phyloP scores from a whole-genome alignment of 768 basidiomycete genomes.

The Lanmaoa rubissima region DNA sequence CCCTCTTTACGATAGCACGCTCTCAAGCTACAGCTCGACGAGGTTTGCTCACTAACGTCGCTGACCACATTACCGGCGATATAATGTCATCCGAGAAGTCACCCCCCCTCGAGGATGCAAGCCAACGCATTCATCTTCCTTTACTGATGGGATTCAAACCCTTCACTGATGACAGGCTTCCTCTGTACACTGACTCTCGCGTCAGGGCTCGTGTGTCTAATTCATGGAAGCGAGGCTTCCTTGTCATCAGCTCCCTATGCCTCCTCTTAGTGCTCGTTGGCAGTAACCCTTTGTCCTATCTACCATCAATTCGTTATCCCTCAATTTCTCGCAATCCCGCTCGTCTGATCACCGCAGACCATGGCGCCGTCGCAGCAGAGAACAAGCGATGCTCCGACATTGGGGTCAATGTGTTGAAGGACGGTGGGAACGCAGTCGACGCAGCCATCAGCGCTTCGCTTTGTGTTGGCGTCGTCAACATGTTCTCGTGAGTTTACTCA shows the following conservation, averaged over 20 bases:
- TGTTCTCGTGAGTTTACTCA: constrained; percentile 69
- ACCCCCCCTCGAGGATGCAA: neutral
- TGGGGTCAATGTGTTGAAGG: constrained; percentile 71
- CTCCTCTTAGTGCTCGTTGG: constrained; percentile 12
- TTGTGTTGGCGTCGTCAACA: constrained; percentile 82
- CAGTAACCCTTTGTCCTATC: neutral
- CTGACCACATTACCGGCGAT: neutral
- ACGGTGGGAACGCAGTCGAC: constrained; percentile 91
- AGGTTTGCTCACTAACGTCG: neutral
- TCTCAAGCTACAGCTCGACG: neutral
- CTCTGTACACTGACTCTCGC: constrained; percentile 13
- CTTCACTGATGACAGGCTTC: constrained; percentile 13
- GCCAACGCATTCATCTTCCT: neutral
- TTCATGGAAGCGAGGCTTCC: constrained; percentile 13
- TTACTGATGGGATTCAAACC: neutral
- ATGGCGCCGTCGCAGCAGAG: constrained; percentile 90
- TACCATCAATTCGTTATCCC: neutral
- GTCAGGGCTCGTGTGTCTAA: neutral
- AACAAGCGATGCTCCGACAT: constrained; percentile 83
- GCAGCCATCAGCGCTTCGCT: constrained; percentile 77
- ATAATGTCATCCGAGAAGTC: constrained; percentile 10
- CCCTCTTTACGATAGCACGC: neutral
- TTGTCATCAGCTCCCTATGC: constrained; percentile 11
- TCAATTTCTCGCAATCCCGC: too few relatives aligned
- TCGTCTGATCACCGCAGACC: constrained; percentile 42